A percentile compares a stretch with the other conserved stretches of the same genome.
Evolutionary conservation across 495 filamentous ascomycete genomes (phyloP).

Genomic region (Aspergillus heteromorphus): DNA sequence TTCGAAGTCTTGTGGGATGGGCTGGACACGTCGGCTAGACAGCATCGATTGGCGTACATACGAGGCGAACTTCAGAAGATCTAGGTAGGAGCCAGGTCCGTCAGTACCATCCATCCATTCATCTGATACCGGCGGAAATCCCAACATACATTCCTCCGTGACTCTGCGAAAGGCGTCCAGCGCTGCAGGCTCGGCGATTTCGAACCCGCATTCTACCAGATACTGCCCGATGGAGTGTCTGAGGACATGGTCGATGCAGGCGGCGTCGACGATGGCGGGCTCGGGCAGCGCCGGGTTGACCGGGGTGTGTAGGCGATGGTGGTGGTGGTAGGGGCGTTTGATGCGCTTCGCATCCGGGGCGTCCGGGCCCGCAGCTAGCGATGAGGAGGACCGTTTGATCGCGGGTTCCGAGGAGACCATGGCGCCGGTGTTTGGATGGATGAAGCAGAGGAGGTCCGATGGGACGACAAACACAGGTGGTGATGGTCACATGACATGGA

Average conservation of each 20-base stretch:
- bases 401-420: slow-evolving; percentile 31
- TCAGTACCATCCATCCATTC: slow-evolving; percentile 7
- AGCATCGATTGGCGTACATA: slow-evolving; percentile 58
- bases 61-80: slow-evolving; percentile 53
- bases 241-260: slow-evolving; percentile 47
- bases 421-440: slow-evolving; percentile 12
- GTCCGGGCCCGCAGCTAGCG: slow-evolving; percentile 15
- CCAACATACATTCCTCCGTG: slow-evolving; percentile 58
- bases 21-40: slow-evolving; percentile 51
- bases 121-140: background rate
- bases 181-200: slow-evolving; percentile 50
- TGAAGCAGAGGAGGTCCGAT: background rate
- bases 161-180: slow-evolving; percentile 52
- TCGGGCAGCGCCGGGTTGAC: slow-evolving; percentile 25
- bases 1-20: slow-evolving; percentile 66
- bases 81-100: slow-evolving; percentile 32
- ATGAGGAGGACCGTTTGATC: slow-evolving; percentile 41
- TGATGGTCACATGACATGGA: slow-evolving; percentile 5
- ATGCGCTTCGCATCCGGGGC: slow-evolving; percentile 32
- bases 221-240: slow-evolving; percentile 51
- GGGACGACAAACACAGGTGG: slow-evolving; percentile 8
- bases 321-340: slow-evolving; percentile 43
- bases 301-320: slow-evolving; percentile 35
- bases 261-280: slow-evolving; percentile 39
- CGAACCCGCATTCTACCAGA: slow-evolving; percentile 53